phyloP scores from a whole-genome alignment of 441 rosid species.

The Biscutella laevigata region DNA sequence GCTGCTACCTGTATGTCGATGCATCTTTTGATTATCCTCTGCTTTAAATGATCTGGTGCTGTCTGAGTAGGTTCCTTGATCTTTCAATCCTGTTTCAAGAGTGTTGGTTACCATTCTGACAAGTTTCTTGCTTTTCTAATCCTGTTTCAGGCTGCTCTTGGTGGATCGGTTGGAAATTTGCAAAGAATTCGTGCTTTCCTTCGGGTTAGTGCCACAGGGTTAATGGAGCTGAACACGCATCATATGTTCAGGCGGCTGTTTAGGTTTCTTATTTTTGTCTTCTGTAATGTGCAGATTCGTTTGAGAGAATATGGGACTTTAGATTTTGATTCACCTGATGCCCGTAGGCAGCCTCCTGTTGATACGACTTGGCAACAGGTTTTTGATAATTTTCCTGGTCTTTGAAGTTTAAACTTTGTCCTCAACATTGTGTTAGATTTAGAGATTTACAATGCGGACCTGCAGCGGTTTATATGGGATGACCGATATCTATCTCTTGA shows the following conservation, averaged over 20 bases:
- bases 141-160: slow-evolving; percentile 74
- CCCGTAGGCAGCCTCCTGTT: slow-evolving; percentile 89
- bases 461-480: too few species aligned
- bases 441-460: not conserved
- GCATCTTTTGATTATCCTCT: slow-evolving; percentile 2
- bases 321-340: slow-evolving; percentile 82
- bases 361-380: slow-evolving; percentile 99
- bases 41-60: slow-evolving; percentile 11
- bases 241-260: not conserved
- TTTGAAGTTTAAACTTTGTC: slow-evolving; percentile 6
- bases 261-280: slow-evolving; percentile 18
- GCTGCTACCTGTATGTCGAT: not conserved
- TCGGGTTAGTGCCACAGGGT: slow-evolving; percentile 52
- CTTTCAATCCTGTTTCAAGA: slow-evolving; percentile 5
- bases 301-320: slow-evolving; percentile 84
- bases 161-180: slow-evolving; percentile 91
- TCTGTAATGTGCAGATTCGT: slow-evolving; percentile 52
- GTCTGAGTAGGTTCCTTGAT: slow-evolving; percentile 7
- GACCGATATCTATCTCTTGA: slow-evolving; percentile 7
- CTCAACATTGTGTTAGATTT: not conserved
- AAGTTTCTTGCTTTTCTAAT: slow-evolving; percentile 9
- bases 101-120: slow-evolving; percentile 12
- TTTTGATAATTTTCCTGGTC: slow-evolving; percentile 14
- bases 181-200: slow-evolving; percentile 86
- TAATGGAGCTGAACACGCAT: slow-evolving; percentile 3